Conservation (phyloP, 2,329 filamentous ascomycete species). For the Macrophomina phaseolina region DNA sequence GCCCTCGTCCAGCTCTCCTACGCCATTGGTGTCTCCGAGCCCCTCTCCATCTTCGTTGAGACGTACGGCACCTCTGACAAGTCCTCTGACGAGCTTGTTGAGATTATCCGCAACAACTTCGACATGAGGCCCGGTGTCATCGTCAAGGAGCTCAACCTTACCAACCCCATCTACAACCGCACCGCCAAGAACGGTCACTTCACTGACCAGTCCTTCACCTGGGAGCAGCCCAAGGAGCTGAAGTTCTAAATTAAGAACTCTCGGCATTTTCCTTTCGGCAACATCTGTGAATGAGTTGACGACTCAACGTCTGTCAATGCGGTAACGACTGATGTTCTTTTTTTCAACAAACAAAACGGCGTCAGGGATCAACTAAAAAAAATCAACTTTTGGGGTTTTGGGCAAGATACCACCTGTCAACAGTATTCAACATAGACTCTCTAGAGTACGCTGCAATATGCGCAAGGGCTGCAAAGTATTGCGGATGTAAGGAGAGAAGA, state of each 20-base stretch:
- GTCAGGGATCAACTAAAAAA: constrained; percentile 32
- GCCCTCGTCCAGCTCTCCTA: constrained; percentile 97
- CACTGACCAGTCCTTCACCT: constrained; percentile 96
- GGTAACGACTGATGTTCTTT: constrained; percentile 21
- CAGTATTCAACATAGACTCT: constrained; percentile 31
- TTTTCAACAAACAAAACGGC: constrained; percentile 28
- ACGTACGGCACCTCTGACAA: constrained; percentile 93
- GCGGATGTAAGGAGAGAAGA: constrained; percentile 10
- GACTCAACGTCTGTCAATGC: constrained; percentile 28
- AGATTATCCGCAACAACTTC: constrained; percentile 96
- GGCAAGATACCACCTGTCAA: constrained; percentile 24
- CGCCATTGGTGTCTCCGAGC: constrained; percentile 98
- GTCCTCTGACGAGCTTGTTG: constrained; percentile 88
- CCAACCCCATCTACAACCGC: constrained; percentile 96
- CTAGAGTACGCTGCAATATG: constrained; percentile 24
- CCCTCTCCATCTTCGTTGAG: constrained; percentile 97
- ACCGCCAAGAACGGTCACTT: constrained; percentile 99
- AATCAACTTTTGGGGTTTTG: constrained; percentile 13
- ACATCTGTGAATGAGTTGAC: constrained; percentile 2
- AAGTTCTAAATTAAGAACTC: constrained; percentile 76
- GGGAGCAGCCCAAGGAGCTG: constrained; percentile 97
- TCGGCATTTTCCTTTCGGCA: constrained; percentile 7
- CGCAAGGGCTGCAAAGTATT: constrained; percentile 27
- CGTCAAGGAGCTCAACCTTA: constrained; percentile 93
- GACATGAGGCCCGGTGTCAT: constrained; percentile 98